Evolutionary conservation across 129 eudicot species (phyloP), one percentile per base, ranked within the genome.

Genomic region (Flaveria bidentis): DNA sequence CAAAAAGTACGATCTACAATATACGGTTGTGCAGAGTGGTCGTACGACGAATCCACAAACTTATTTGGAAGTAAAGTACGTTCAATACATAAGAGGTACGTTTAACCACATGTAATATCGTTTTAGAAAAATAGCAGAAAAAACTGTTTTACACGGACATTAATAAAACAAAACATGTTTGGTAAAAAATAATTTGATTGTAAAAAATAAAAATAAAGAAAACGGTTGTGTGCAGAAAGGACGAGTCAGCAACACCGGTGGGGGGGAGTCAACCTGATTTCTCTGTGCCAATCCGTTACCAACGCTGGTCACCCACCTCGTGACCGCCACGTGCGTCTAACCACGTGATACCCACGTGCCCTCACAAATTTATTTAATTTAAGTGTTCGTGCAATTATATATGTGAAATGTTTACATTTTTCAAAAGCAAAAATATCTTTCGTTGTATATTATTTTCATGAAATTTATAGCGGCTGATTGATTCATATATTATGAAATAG

Each of bases 321-420:
- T 67, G 85, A 62, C 67, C n/a, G 76, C 51, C 81, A 81, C 85
- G 83, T 72, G 85, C 46, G 7, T 69, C 68, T 46, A 2, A 36
- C 72, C 89, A 79, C 72, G 83, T 87, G 88, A 75, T 61, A 62
- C 75, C 73, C 79, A 81, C 82, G 81, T 78, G 87, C 73, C 23
- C 69, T 77, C 16, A 23, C 67, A 28, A 53, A 52, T 9, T 57
- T 9, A 52, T 7, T 23, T 9, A 57, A 9, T 23, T 11, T 9
- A 20, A 2, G 4, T 56, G 28, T 49, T 11, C 53, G 53, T 56
- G 61, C 6, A 20, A 18, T 18, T 56, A 11, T 10, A 7, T 56
- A 11, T 23, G 47, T 46, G 15, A 5, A 44, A 13, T 8, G 17
- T 74, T 61, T 74, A n/a, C 4, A 23, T 20, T 18, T 42, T 57